These are phyloP conservation scores for Tolypocladium cylindrosporum DNA, from an alignment of 2,329 filamentous ascomycete genomes.

Conservation along the genomic window DNA sequence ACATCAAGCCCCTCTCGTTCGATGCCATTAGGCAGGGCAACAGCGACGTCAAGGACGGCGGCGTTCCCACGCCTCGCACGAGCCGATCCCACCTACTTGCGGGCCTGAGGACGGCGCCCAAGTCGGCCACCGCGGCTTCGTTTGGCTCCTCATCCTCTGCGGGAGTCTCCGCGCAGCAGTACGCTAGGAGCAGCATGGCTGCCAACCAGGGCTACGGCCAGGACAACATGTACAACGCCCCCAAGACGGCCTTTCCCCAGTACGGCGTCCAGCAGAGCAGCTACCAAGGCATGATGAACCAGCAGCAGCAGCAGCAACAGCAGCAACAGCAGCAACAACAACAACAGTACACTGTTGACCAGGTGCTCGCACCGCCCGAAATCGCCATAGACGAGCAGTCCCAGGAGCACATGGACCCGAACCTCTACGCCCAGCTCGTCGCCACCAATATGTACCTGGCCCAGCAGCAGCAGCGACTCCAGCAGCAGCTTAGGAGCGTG, in stretches of 20 bases:
- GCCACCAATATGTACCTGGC: conserved; percentile 87
- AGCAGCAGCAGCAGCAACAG: conserved; percentile 23
- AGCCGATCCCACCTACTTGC: conserved; percentile 92
- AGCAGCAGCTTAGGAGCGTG: conserved; percentile 81
- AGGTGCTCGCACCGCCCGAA: conserved; percentile 76
- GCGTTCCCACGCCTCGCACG: conserved; percentile 75
- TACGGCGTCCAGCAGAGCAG: conserved; percentile 24
- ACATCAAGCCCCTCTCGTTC: conserved; percentile 83
- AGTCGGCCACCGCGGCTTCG: conserved; percentile 63
- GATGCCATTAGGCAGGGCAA: conserved; percentile 61
- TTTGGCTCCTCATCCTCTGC: conserved; percentile 55
- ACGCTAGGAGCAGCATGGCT: conserved; percentile 32
- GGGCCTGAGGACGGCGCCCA: conserved; percentile 85
- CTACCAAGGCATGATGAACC: conserved; percentile 19
- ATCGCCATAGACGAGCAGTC: conserved; percentile 62
- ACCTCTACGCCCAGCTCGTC: conserved; percentile 77
- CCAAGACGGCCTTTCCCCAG: conserved; percentile 48
- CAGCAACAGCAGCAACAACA: neutral
- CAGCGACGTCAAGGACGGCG: conserved; percentile 56
- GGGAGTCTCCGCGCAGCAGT: conserved; percentile 27
- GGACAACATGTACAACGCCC: conserved; percentile 34
- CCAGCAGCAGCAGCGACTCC: conserved; percentile 87
- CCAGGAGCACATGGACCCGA: conserved; percentile 72
- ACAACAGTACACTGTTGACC: conserved; percentile 68
- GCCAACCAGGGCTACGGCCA: conserved; percentile 34